These are phyloP conservation scores for Synchytrium microbalum DNA, from an alignment of 371 early-diverging fungal genomes.

Conservation along the genomic window DNA sequence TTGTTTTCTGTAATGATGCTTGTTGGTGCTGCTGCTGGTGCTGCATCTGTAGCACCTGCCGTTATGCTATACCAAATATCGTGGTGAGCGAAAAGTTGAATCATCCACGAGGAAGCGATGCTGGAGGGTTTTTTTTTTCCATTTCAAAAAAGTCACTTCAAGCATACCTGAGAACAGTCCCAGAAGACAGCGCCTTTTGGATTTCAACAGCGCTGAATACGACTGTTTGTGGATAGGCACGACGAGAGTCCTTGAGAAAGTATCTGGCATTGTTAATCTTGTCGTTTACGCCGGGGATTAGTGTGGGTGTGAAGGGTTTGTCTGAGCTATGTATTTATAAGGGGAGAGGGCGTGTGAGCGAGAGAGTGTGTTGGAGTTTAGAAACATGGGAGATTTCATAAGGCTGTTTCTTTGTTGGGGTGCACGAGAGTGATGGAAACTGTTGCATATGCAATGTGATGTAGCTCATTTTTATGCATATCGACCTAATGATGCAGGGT, in stretches of 20 bases:
- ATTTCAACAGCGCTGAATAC: conserved; percentile 50
- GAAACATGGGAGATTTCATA: no score
- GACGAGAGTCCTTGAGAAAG: conserved; percentile 80
- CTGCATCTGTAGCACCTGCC: neutral
- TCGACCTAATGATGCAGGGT: neutral
- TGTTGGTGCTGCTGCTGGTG: no score
- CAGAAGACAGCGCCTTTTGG: conserved; percentile 13
- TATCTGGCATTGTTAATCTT: conserved; percentile 73
- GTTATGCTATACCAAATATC: no score
- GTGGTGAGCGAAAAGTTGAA: no score
- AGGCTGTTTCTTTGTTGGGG: no score
- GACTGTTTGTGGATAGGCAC: conserved; percentile 83
- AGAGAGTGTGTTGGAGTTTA: no score
- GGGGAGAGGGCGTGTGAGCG: neutral
- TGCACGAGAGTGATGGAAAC: no score
- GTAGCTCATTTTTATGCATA: no score
- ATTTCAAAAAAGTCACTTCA: no score
- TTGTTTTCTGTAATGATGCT: conserved; percentile 1
- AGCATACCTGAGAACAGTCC: conserved; percentile 12
- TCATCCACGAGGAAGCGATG: neutral
- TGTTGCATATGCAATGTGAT: no score
- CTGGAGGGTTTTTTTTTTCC: neutral
- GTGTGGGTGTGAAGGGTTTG: conserved; percentile 28
- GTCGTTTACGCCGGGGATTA: conserved; percentile 10
- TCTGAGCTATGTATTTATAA: neutral